Evolutionary conservation across 2,329 filamentous ascomycete genomes (phyloP).

Genomic region (Diaporthe sp.): DNA sequence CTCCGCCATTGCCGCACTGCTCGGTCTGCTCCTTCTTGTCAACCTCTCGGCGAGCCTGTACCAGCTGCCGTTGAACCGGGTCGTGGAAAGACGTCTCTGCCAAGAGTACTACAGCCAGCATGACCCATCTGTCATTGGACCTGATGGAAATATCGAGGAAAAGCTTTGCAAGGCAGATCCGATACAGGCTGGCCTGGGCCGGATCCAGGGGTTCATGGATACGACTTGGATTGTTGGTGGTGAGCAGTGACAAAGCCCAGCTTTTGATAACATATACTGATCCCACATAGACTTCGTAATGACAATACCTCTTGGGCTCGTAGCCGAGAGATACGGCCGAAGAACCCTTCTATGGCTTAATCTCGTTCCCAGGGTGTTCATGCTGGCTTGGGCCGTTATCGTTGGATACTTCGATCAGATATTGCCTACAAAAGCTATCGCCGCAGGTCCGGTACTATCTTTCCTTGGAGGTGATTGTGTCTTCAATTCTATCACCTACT

Average conservation of each 20-base stretch:
- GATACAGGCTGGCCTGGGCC: slow-evolving; percentile 65
- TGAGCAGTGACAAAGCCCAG: slow-evolving; percentile 43
- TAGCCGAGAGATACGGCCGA: slow-evolving; percentile 59
- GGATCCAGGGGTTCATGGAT: slow-evolving; percentile 65
- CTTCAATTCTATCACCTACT: slow-evolving; percentile 63
- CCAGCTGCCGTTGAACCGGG: slow-evolving; percentile 60
- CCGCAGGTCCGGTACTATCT: slow-evolving; percentile 58
- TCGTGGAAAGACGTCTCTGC: slow-evolving; percentile 64
- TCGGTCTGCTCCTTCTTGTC: slow-evolving; percentile 59
- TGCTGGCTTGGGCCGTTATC: slow-evolving; percentile 56
- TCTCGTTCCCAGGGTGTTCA: slow-evolving; percentile 56
- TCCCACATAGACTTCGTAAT: slow-evolving; percentile 58
- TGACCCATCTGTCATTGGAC: slow-evolving; percentile 53
- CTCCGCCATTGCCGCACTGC: slow-evolving; percentile 48
- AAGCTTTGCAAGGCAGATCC: slow-evolving; percentile 66
- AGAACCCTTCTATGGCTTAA: slow-evolving; percentile 58
- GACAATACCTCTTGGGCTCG: slow-evolving; percentile 62
- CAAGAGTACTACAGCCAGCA: slow-evolving; percentile 60
- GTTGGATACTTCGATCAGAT: slow-evolving; percentile 54
- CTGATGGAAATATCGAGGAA: slow-evolving; percentile 61
- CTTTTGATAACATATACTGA: background rate
- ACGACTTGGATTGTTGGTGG: slow-evolving; percentile 64
- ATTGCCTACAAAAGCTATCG: slow-evolving; percentile 55
- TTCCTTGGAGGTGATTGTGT: slow-evolving; percentile 64
- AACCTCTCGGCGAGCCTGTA: slow-evolving; percentile 63